Evolutionary conservation across 306 rosid species (phyloP), one percentile per base, ranked within the genome.

Genomic region (Medicago truncatula): DNA sequence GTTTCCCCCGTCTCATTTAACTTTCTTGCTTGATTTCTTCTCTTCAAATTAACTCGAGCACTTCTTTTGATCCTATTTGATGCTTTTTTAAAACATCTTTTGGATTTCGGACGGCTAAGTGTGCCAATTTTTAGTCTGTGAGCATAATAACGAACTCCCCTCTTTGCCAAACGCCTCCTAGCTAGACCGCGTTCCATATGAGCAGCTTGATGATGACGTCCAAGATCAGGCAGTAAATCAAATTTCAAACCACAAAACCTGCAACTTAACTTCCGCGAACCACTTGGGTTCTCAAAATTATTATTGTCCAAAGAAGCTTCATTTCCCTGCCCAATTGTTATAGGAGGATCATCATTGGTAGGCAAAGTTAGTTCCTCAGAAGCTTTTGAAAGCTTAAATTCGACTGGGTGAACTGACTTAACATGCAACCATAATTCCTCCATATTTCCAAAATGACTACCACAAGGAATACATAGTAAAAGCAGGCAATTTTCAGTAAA

Each of bases 131-230:
- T 34, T 34, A 34, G 38, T 34, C 38, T 34, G 1, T 34, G 38
- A 4, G 38, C 1, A 34, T 34, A 34, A 34, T 34, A 34, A 34
- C 7, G 38, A 34, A 34, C 38, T 34, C 38, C 7, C 38, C 7
- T 34, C 7, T 34, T 34, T 34, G 38, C 38, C 38, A 34, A 34
- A 34, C 38, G 38, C 1, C 38, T 34, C 7, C 38, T 73, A 60
- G 56, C 88, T 71, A 80, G 66, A 70, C 86, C 82, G 60, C 80
- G 88, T 39, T 88, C 93, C 96, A 91, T 93, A 74, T 93, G 98
- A 25, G 92, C 87, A 80, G 98, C 97, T 84, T 93, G 93, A 82
- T 91, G 98, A 76, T 93, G 97, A 49, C 92, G 96, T 78, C 93
- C 97, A 23, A 93, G 96, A 77, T 91, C 96, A 39, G 97, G 91